phyloP scores from a whole-genome alignment of 306 rosid genomes.

The Astragalus membranaceus region DNA sequence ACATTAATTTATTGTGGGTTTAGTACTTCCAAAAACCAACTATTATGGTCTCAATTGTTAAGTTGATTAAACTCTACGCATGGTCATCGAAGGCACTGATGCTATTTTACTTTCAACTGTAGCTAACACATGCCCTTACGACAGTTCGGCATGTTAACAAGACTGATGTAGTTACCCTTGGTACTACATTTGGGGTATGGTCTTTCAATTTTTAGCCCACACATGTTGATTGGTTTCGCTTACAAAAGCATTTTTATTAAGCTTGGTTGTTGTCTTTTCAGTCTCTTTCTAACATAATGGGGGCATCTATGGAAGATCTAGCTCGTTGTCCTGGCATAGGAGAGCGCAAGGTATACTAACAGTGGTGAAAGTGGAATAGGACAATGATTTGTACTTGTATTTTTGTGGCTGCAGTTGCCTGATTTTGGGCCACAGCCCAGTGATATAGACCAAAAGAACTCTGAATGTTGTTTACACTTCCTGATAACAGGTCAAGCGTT shows the following conservation, averaged over 20 bases:
- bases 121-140: conserved; percentile 72
- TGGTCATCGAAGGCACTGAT: conserved; percentile 18
- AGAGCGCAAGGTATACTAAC: conserved; percentile 82
- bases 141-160: conserved; percentile 83
- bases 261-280: conserved; percentile 30
- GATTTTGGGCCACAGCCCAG: not conserved
- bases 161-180: conserved; percentile 97
- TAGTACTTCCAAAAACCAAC: conserved; percentile 11
- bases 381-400: not conserved
- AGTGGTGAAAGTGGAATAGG: conserved; percentile 5
- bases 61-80: not conserved
- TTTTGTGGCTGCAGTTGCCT: conserved; percentile 1
- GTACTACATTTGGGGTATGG: conserved; percentile 87
- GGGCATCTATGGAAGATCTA: conserved; percentile 96
- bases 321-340: conserved; percentile 99
- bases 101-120: conserved; percentile 24
- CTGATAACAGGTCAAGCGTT: conserved; percentile 66
- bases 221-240: not conserved
- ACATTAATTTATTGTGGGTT: not conserved
- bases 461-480: conserved; percentile 14
- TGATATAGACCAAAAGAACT: not conserved
- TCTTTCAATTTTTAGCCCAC: not conserved
- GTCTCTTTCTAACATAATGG: conserved; percentile 91
- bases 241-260: conserved; percentile 2
- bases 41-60: not conserved